Percentiles rank a stretch among this genome's conserved stretches.
These are phyloP conservation scores for Mychonastes homosphaera DNA, from an alignment of 139 green algal species.

Conservation along the genomic window DNA sequence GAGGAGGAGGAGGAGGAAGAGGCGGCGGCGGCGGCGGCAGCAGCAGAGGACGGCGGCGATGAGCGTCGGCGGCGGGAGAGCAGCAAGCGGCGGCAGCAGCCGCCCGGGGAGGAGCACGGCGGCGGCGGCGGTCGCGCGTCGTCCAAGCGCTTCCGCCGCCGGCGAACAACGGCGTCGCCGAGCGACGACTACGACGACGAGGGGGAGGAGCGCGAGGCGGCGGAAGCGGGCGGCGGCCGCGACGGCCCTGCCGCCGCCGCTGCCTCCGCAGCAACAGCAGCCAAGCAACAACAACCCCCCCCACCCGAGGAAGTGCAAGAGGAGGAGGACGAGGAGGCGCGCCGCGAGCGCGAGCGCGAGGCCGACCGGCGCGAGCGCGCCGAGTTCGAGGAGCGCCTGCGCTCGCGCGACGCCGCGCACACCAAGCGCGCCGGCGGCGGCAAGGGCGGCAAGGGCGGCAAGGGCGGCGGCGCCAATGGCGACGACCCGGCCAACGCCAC, in stretches of 20 bases:
- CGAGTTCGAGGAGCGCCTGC: slow-evolving; percentile 80
- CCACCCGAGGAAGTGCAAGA: slow-evolving; percentile 12
- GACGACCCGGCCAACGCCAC: background rate
- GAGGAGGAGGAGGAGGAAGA: slow-evolving; percentile 14
- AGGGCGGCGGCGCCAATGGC: slow-evolving; percentile 18
- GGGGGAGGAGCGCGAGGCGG: slow-evolving; percentile 56
- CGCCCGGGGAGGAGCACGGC: background rate
- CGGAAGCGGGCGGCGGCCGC: slow-evolving; percentile 16
- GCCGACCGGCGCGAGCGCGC: slow-evolving; percentile 51
- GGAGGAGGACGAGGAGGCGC: slow-evolving; percentile 31
- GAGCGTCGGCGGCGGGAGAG: background rate
- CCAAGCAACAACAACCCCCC: background rate
- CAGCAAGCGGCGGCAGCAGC: background rate
- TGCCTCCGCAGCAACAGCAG: background rate
- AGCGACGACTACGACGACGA: slow-evolving; percentile 25
- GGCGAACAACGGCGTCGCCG: background rate
- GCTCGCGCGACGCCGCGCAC: slow-evolving; percentile 46
- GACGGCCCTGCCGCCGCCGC: slow-evolving; percentile 6
- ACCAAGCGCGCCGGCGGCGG: slow-evolving; percentile 60
- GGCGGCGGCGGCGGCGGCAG: background rate
- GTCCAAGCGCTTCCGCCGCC: no score
- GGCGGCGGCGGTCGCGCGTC: no score
- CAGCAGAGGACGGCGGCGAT: background rate
- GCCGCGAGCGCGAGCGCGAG: slow-evolving; percentile 30
- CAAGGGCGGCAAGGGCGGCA: slow-evolving; percentile 44